Evolutionary conservation across 2,329 filamentous ascomycete genomes (phyloP).

Genomic region (Mollisiaceae sp.): DNA sequence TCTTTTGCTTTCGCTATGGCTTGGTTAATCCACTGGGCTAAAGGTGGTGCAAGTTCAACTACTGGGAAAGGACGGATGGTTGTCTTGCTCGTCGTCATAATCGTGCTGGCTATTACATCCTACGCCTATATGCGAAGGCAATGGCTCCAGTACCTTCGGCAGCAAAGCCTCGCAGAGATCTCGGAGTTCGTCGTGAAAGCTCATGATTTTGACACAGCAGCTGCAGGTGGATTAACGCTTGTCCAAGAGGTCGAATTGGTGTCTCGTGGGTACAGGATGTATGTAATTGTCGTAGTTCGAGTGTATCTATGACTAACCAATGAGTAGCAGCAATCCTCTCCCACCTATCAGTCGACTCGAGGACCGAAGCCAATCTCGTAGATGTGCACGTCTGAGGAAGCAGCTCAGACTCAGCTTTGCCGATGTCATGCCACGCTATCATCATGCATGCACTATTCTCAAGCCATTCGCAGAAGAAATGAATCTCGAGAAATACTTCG

Average conservation of each 20-base stretch:
- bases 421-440: slow-evolving; percentile 73
- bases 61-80: slow-evolving; percentile 62
- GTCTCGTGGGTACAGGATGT: slow-evolving; percentile 87
- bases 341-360: slow-evolving; percentile 94
- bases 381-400: slow-evolving; percentile 80
- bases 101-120: slow-evolving; percentile 60
- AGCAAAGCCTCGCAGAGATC: slow-evolving; percentile 73
- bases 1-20: slow-evolving; percentile 58
- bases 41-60: slow-evolving; percentile 55
- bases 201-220: slow-evolving; percentile 80
- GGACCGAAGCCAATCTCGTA: slow-evolving; percentile 76
- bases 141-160: slow-evolving; percentile 79
- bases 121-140: slow-evolving; percentile 79
- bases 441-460: slow-evolving; percentile 70
- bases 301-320: slow-evolving; percentile 25
- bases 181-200: slow-evolving; percentile 73
- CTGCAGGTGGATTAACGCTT: slow-evolving; percentile 76
- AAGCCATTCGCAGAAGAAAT: slow-evolving; percentile 77
- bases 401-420: slow-evolving; percentile 73
- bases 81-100: slow-evolving; percentile 51
- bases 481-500: slow-evolving; percentile 90
- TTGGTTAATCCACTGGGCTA: slow-evolving; percentile 75
- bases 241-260: slow-evolving; percentile 97
- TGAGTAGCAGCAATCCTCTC: slow-evolving; percentile 76
- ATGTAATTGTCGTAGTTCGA: slow-evolving; percentile 42